A percentile compares a stretch with the other conserved stretches of the same genome.
Conservation (phyloP, 345 rosid species). For the Eucalyptus caleyi region DNA sequence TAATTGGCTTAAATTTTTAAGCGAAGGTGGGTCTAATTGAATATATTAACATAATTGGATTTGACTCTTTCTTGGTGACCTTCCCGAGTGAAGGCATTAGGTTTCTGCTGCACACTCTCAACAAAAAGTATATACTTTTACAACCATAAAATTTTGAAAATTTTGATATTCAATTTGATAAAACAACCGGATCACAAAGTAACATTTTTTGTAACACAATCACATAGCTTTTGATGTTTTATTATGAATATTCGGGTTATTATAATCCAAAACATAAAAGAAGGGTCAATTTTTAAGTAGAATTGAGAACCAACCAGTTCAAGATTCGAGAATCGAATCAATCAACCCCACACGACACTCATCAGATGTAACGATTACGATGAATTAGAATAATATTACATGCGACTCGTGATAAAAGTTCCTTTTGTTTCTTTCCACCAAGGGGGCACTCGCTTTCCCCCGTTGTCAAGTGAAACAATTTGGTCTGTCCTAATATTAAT, state of each 20-base stretch:
- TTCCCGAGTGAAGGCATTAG: too few species aligned
- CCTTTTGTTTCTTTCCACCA: not conserved
- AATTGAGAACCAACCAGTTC: not conserved
- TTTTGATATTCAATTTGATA: not conserved
- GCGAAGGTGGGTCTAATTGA: rapidly evolving
- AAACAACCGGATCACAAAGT: not conserved
- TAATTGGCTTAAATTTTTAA: too few species aligned
- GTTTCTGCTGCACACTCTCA: rapidly evolving
- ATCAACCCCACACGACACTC: not conserved
- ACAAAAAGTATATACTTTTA: not conserved
- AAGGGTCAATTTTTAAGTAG: not conserved
- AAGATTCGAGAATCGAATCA: too few species aligned
- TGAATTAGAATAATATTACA: not conserved
- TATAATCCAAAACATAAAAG: not conserved
- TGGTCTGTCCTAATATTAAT: not conserved
- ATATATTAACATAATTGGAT: rapidly evolving
- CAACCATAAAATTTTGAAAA: not conserved
- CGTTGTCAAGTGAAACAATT: not conserved
- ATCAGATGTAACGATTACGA: not conserved
- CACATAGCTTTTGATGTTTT: not conserved
- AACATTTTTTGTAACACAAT: not conserved
- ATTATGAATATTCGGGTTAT: not conserved
- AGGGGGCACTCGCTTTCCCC: not conserved
- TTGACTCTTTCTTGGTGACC: too few species aligned
- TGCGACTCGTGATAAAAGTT: not conserved